A percentile compares a stretch with the other conserved stretches of the same genome.
phyloP scores from a whole-genome alignment of 2,329 filamentous ascomycete species.

The Aschersonia sp. region DNA sequence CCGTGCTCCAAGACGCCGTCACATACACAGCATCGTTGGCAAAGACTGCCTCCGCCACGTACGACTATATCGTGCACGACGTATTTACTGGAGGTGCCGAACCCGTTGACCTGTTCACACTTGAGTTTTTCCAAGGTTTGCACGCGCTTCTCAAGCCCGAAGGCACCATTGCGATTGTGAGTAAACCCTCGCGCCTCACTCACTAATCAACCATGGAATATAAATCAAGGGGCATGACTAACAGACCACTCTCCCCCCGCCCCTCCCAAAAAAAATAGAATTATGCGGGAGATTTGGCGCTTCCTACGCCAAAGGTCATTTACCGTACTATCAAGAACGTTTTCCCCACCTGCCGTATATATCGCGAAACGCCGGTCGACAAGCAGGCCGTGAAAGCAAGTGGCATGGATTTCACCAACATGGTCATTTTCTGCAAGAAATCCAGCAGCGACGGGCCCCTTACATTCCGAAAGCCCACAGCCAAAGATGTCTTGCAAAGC shows the following conservation, averaged over 20 bases:
- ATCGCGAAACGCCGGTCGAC: conserved; percentile 57
- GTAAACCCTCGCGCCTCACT: conserved; percentile 14
- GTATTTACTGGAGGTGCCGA: conserved; percentile 96
- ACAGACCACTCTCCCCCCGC: not conserved
- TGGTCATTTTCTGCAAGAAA: conserved; percentile 88
- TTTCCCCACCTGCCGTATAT: conserved; percentile 84
- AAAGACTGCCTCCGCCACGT: conserved; percentile 32
- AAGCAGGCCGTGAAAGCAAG: conserved; percentile 29
- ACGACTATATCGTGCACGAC: conserved; percentile 92
- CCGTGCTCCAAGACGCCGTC: conserved; percentile 72
- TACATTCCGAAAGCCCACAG: conserved; percentile 50
- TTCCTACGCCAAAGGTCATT: conserved; percentile 63
- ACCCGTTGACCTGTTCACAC: conserved; percentile 74
- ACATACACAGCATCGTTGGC: conserved; percentile 42
- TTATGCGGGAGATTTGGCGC: conserved; percentile 77
- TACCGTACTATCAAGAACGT: conserved; percentile 68
- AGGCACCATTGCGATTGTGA: conserved; percentile 77
- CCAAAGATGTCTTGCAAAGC: conserved; percentile 58
- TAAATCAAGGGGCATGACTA: too few relatives aligned
- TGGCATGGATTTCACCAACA: conserved; percentile 72
- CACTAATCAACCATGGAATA: not conserved
- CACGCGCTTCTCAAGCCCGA: conserved; percentile 56
- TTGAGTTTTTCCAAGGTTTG: conserved; percentile 65
- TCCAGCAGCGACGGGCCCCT: conserved; percentile 24
- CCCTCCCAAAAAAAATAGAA: conserved; percentile 42